phyloP scores from a whole-genome alignment of 2,329 filamentous ascomycete genomes.

The Colletotrichum cordylinicola region DNA sequence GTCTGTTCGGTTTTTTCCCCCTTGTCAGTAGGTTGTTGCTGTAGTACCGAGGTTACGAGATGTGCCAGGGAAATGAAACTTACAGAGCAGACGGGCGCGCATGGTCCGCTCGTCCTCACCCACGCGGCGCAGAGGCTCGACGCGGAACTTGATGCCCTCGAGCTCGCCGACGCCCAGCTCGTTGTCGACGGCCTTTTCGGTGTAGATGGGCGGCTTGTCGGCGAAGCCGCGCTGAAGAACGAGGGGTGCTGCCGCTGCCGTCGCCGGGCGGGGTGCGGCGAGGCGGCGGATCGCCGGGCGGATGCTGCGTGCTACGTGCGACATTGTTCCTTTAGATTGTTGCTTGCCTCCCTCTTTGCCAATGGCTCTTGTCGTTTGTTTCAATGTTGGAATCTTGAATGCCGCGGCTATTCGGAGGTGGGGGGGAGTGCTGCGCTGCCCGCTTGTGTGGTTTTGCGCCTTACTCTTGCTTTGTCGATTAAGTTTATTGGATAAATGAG shows the following conservation, averaged over 20 bases:
- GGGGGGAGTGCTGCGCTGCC: not conserved
- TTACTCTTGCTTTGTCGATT: not conserved
- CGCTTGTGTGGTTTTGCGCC: not conserved
- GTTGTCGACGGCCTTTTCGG: constrained; percentile 17
- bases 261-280: constrained; percentile 18
- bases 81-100: constrained; percentile 80
- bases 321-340: not conserved
- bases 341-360: not conserved
- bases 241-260: constrained; percentile 21
- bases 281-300: constrained; percentile 25
- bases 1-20: constrained; percentile 59
- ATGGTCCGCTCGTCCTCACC: constrained; percentile 88
- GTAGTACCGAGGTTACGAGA: not conserved
- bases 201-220: constrained; percentile 30
- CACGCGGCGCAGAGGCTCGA: constrained; percentile 85
- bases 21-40: not conserved
- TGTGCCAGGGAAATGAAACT: constrained; percentile 30
- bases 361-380: not conserved
- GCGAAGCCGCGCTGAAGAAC: constrained; percentile 18
- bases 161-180: constrained; percentile 88
- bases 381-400: not conserved
- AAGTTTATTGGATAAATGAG: not conserved
- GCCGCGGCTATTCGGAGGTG: not conserved
- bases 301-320: constrained; percentile 20
- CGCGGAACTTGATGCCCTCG: constrained; percentile 82